A percentile compares a stretch with the other conserved stretches of the same genome.
phyloP scores from a whole-genome alignment of 331 rosid genomes.

The Quercus lobata region DNA sequence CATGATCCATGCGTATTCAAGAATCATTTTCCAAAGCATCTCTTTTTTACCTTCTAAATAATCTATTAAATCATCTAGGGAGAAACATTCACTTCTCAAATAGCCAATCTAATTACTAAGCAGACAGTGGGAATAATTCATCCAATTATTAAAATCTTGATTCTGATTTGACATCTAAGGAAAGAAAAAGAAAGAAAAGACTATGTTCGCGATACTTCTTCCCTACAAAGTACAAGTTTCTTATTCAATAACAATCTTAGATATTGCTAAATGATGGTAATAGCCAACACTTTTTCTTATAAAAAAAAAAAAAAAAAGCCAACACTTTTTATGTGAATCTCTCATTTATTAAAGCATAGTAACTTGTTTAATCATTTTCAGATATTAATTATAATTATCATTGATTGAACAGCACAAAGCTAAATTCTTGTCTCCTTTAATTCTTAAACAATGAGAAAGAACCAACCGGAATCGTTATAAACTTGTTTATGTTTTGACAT shows the following conservation, averaged over 20 bases:
- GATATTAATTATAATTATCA: neutral
- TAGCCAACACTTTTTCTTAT: too few relatives aligned
- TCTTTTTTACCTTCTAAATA: neutral
- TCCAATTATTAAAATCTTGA: slow-evolving; percentile 8
- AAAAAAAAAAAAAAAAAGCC: too few relatives aligned
- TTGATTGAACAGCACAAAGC: slow-evolving; percentile 18
- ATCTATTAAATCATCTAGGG: neutral
- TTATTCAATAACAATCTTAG: neutral
- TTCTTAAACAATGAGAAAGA: slow-evolving; percentile 12
- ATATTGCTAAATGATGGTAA: neutral
- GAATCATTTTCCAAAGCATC: neutral
- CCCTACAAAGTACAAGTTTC: slow-evolving; percentile 8
- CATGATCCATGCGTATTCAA: neutral
- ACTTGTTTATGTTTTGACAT: slow-evolving; percentile 7
- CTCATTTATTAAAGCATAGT: neutral
- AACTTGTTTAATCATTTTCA: slow-evolving; percentile 4
- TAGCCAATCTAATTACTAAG: neutral
- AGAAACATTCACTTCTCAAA: neutral
- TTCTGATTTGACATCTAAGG: slow-evolving; percentile 21
- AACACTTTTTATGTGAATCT: slow-evolving; percentile 3
- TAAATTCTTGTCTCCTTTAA: slow-evolving; percentile 23
- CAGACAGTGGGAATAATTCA: neutral
- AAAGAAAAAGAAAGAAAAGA: neutral
- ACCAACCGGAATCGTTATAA: slow-evolving; percentile 1
- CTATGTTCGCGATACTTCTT: slow-evolving; percentile 11